Evolutionary conservation across 345 rosid species (phyloP), one percentile per base, ranked within the genome.

Genomic region (Dimocarpus longan): DNA sequence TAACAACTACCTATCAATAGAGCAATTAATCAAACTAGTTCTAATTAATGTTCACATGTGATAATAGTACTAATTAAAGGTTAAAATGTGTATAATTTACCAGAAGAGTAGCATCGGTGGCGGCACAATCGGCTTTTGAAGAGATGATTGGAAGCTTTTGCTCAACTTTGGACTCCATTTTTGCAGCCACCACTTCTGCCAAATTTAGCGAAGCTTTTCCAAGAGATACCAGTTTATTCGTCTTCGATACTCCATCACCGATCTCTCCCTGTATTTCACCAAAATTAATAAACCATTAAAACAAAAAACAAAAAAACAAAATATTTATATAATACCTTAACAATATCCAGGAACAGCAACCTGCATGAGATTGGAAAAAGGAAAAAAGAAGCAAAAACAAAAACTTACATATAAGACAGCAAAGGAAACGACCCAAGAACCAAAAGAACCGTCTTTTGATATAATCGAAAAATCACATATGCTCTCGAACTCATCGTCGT

Each of bases 381-480:
- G 12, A 22, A 5, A 8, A 2, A 42, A 1, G 32, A 15, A 68
- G 2, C 37, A 32, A 3, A 32, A 32, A 32, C 37, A 26, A 19
- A n/a, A 68, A 78, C 85, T 80, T 76, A 87, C 91, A 52, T 22
- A 70, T 56, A 82, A 37, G 9, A 86, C 79, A 11, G 26, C 66
- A 56, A 86, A 86, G 10, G 82, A 79, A 1, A 86, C 69, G 21
- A 70, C 66, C 89, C 87, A 84, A 5, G 87, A 64, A 79, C 67
- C 37, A 40, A 78, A 70, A 1, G 80, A 78, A 19, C 72, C 76
- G 26, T 77, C 74, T 60, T 50, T 68, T 15, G 81, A 60, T 0
- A 60, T 46, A 50, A 68, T 10, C 19, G 37, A 68, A 60, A 84
- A 78, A 63, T 64, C 16, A 73, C 83, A 79, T 12, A 79, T 16